Evolutionary conservation across 2,329 filamentous ascomycete genomes (phyloP).

Genomic region (Venturia oleaginea): DNA sequence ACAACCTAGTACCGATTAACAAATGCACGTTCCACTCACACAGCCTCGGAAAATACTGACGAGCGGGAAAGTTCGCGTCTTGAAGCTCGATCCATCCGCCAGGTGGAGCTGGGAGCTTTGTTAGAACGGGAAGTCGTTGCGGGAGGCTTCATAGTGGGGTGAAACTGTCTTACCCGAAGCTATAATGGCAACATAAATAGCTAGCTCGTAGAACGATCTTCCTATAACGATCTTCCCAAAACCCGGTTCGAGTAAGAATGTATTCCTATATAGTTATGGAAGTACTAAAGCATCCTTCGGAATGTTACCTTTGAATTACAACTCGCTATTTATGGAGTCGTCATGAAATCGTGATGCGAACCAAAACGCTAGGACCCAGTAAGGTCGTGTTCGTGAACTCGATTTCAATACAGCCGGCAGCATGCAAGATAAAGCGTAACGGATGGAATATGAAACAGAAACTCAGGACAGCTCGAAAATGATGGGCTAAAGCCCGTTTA

Average conservation of each 20-base stretch:
- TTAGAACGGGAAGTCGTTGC: neutral
- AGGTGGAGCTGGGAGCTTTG: conserved; percentile 16
- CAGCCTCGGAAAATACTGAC: neutral
- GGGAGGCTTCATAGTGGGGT: neutral
- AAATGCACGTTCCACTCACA: neutral
- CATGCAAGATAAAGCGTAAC: neutral
- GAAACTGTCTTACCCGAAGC: neutral
- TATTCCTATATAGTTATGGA: neutral
- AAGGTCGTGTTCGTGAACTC: too few relatives aligned
- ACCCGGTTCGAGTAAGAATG: neutral
- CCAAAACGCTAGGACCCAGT: neutral
- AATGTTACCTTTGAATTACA: neutral
- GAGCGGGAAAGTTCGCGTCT: conserved; percentile 32
- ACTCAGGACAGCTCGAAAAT: neutral
- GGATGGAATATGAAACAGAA: neutral
- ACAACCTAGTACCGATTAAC: conserved; percentile 19
- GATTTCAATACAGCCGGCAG: neutral
- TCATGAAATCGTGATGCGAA: neutral
- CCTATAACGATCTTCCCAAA: neutral
- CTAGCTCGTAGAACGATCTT: neutral
- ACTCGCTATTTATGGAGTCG: neutral
- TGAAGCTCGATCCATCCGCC: conserved; percentile 38
- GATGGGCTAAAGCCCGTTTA: neutral
- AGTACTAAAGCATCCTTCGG: neutral
- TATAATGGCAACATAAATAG: neutral